Conservation (phyloP, 23 red algal genomes). For the Gracilaria vermiculophylla region DNA sequence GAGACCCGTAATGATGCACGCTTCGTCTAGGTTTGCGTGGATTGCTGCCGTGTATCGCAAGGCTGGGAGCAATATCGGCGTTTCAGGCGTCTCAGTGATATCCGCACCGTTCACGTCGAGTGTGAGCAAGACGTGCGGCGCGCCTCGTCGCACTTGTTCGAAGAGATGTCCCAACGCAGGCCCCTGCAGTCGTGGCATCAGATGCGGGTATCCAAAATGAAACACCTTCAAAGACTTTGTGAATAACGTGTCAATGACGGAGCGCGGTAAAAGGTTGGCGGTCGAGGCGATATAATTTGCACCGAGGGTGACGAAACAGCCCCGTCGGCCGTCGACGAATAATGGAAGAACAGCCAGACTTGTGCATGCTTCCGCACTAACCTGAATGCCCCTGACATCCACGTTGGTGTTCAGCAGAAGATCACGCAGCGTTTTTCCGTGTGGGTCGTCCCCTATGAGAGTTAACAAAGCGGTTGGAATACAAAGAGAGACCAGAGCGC, state of each 20-base stretch:
- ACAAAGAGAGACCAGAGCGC: slow-evolving; percentile 31
- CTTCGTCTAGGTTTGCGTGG: slow-evolving; percentile 94
- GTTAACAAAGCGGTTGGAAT: slow-evolving; percentile 25
- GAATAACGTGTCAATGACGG: slow-evolving; percentile 26
- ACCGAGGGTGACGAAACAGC: slow-evolving; percentile 84
- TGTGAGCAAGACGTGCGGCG: slow-evolving; percentile 46
- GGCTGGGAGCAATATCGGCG: slow-evolving; percentile 47
- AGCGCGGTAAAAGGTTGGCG: slow-evolving; percentile 19
- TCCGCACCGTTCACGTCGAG: slow-evolving; percentile 93
- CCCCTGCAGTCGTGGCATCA: slow-evolving; percentile 79
- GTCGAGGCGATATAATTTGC: slow-evolving; percentile 59
- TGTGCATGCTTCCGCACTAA: slow-evolving; percentile 35
- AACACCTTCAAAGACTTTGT: slow-evolving; percentile 47
- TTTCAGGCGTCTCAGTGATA: slow-evolving; percentile 21
- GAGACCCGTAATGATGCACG: slow-evolving; percentile 51
- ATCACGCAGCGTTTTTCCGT: slow-evolving; percentile 43
- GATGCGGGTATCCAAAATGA: slow-evolving; percentile 94
- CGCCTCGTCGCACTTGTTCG: slow-evolving; percentile 50
- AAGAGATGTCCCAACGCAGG: slow-evolving; percentile 51
- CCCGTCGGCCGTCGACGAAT: slow-evolving; percentile 73
- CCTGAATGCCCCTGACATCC: slow-evolving; percentile 28
- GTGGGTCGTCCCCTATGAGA: slow-evolving; percentile 53
- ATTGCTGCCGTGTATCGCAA: slow-evolving; percentile 38
- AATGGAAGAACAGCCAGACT: slow-evolving; percentile 79
- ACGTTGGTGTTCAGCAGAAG: slow-evolving; percentile 40